phyloP scores from a whole-genome alignment of 345 rosid genomes.

The Aquilaria yunnanensis region DNA sequence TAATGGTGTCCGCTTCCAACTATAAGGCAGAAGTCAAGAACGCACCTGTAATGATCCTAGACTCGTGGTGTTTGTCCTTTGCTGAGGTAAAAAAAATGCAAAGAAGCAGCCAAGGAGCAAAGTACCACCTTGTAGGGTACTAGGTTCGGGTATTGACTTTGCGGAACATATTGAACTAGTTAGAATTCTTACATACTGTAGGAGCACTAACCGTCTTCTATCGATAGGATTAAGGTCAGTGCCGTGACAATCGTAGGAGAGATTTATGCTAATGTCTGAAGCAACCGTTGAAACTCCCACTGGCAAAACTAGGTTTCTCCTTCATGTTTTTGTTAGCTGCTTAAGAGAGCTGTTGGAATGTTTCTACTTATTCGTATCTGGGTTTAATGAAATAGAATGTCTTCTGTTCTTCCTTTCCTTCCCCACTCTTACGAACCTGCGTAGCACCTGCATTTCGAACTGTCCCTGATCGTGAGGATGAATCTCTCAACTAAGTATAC shows the following conservation, averaged over 20 bases:
- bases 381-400: background rate
- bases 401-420: background rate
- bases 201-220: conserved; percentile 5
- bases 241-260: background rate
- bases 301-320: conserved; percentile 4
- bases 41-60: conserved; percentile 62
- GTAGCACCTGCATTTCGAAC: no score
- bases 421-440: no score
- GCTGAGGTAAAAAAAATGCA: background rate
- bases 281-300: background rate
- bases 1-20: conserved; percentile 4
- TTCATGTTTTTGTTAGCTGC: conserved; percentile 4
- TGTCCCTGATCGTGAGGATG: no score
- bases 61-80: conserved; percentile 21
- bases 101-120: conserved; percentile 14
- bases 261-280: background rate
- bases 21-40: conserved; percentile 62
- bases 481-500: no score
- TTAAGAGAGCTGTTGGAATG: background rate
- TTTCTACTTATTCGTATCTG: background rate
- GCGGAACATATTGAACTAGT: background rate
- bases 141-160: conserved; percentile 91
- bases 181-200: no score
- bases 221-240: conserved; percentile 9
- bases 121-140: conserved; percentile 22